Evolutionary conservation across 2,329 filamentous ascomycete genomes (phyloP), one percentile per base, ranked within the genome.

Genomic region (Penicillium corylophilum): DNA sequence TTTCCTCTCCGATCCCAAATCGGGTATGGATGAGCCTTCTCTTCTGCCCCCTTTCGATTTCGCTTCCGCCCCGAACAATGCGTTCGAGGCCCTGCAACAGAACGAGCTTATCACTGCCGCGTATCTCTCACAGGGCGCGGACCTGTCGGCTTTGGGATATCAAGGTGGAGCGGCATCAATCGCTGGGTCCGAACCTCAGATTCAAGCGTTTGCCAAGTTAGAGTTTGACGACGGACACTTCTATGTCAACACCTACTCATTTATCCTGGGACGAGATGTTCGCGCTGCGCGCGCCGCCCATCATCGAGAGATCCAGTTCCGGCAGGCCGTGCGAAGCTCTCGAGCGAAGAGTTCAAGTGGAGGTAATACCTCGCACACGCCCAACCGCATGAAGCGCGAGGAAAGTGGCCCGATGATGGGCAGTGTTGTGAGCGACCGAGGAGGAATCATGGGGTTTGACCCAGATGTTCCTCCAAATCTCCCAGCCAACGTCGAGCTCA

Each of bases 161-260:
- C 66, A 68, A 39, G 67, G 71, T 54, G 66, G 65, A 18, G 56
- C 63, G 3, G 64, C 65, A 13, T 74, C 72, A n/a, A 60, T 69
- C 28, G 64, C 67, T 16, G 73, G 71, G 15, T 74, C 73, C 1
- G 73, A 75, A 54, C 73, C 73, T 41, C 67, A 70, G 43, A 80
- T 84, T 54, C 77, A 81, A 57, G 83, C 82, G 29, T 86, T 82
- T 68, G 84, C 83, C 36, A 84, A 84, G 64, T 74, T 87, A 42
- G 79, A 82, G 61, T 86, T 87, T 65, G 77, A 81, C 46, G 83
- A 87, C 69, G 83, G 83, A 47, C 82, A 83, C 62, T 86, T 84
- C 65, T 85, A 85, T 64, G 81, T 85, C 71, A 84, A 81, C 56
- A 85, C 82, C 5, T 82, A 82, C 60, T 79, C 81, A 26, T 80